Conservation (phyloP, 345 rosid genomes). For the Lagerstroemia speciosa region DNA sequence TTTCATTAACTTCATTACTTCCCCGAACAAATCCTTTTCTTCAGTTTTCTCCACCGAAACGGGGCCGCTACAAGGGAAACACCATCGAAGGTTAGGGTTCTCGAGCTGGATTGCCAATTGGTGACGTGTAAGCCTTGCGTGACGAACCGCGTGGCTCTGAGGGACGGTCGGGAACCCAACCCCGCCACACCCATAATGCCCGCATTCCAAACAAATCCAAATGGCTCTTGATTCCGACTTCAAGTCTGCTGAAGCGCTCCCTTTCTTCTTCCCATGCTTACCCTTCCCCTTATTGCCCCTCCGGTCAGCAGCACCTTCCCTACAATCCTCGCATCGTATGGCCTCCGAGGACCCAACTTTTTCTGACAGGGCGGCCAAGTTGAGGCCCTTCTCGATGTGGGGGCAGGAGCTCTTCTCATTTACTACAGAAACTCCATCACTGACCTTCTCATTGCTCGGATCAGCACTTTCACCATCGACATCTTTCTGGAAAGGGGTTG, state of each 20-base stretch:
- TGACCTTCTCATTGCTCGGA: conserved; percentile 16
- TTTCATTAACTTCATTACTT: conserved; percentile 58
- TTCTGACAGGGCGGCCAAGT: conserved; percentile 42
- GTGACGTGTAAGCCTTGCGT: conserved; percentile 56
- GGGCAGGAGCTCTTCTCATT: conserved; percentile 47
- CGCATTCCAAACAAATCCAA: conserved; percentile 95
- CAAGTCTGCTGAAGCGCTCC: conserved; percentile 28
- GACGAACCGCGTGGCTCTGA: conserved; percentile 69
- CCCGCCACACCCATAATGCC: conserved; percentile 81
- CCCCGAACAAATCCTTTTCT: conserved; percentile 42
- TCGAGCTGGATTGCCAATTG: conserved; percentile 72
- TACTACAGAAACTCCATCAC: conserved; percentile 19
- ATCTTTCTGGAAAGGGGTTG: conserved; percentile 24
- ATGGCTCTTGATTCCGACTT: conserved; percentile 55
- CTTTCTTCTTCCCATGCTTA: conserved; percentile 61
- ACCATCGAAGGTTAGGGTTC: conserved; percentile 77
- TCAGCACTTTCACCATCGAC: conserved; percentile 26
- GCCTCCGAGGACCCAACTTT: conserved; percentile 45
- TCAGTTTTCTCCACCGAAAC: conserved; percentile 62
- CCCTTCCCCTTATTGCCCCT: conserved; percentile 61
- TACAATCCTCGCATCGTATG: conserved; percentile 70
- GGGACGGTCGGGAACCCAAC: conserved; percentile 74
- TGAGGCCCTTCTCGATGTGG: conserved; percentile 57
- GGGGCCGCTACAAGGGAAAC: conserved; percentile 58
- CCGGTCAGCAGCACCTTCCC: conserved; percentile 46